Evolutionary conservation across 2,329 filamentous ascomycete species (phyloP).

Genomic region (Sarocladiaceae sp.): DNA sequence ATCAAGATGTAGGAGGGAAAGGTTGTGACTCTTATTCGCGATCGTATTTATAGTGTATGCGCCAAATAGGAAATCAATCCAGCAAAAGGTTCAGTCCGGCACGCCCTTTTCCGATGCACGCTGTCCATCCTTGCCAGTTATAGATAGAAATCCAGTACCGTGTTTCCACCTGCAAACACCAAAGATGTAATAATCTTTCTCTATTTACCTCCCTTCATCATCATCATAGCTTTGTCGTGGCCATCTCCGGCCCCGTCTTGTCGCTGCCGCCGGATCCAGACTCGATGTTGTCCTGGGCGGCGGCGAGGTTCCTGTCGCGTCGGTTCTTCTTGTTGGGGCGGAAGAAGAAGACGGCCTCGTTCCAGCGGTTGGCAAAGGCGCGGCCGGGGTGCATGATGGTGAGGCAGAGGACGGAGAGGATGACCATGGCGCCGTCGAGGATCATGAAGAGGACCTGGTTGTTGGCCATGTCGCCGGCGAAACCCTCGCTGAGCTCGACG

Average conservation of each 20-base stretch:
- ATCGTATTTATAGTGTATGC: neutral
- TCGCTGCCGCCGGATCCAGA: neutral
- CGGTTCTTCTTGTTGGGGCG: neutral
- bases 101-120: neutral
- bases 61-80: neutral
- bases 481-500: slow-evolving; percentile 56
- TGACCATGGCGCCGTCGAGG: slow-evolving; percentile 45
- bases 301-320: neutral
- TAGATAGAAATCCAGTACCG: neutral
- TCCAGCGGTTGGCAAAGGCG: slow-evolving; percentile 5
- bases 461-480: slow-evolving; percentile 47
- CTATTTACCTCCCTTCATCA: too few species aligned
- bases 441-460: slow-evolving; percentile 45
- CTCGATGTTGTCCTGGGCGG: neutral
- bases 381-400: slow-evolving; percentile 24
- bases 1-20: neutral
- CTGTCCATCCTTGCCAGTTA: neutral
- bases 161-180: neutral
- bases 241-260: neutral
- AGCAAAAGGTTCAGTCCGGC: neutral
- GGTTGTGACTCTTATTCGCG: too few species aligned
- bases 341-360: slow-evolving; percentile 8
- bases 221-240: neutral
- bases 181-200: neutral
- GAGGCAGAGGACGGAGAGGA: slow-evolving; percentile 32